Percentiles rank a stretch among this genome's conserved stretches.
These are phyloP conservation scores for Coemansia sp. DNA, from an alignment of 371 early-diverging fungal species.

Conservation along the genomic window DNA sequence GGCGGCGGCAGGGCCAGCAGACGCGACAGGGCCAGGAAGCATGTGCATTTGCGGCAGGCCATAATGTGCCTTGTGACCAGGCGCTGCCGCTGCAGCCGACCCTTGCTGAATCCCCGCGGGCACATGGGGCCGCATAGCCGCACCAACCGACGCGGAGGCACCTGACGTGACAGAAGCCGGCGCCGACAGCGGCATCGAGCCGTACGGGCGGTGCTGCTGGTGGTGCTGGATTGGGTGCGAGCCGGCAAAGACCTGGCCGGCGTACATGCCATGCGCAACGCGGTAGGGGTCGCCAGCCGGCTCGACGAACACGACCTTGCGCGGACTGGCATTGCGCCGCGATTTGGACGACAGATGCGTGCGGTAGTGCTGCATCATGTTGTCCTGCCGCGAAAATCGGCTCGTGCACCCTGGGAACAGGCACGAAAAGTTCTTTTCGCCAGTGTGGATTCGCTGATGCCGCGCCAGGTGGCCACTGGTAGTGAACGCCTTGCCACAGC, in stretches of 20 bases:
- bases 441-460: slow-evolving; percentile 78
- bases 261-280: slow-evolving; percentile 21
- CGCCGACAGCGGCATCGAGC: slow-evolving; percentile 17
- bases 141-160: slow-evolving; percentile 1
- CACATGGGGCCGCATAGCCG: slow-evolving; percentile 7
- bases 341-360: slow-evolving; percentile 77
- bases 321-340: slow-evolving; percentile 54
- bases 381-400: slow-evolving; percentile 83
- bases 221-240: slow-evolving; percentile 2
- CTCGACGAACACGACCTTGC: slow-evolving; percentile 45
- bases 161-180: slow-evolving; percentile 7
- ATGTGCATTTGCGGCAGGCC: slow-evolving; percentile 31
- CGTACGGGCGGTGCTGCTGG: slow-evolving; percentile 15
- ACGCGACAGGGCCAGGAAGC: slow-evolving; percentile 17
- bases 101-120: slow-evolving; percentile 7
- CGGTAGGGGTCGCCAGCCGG: slow-evolving; percentile 21
- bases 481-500: slow-evolving; percentile 48
- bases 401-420: slow-evolving; percentile 58
- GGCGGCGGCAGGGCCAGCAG: slow-evolving; percentile 4
- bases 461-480: slow-evolving; percentile 82
- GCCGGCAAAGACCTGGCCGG: slow-evolving; percentile 9
- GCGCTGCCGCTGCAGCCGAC: slow-evolving; percentile 9
- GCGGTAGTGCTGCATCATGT: slow-evolving; percentile 88
- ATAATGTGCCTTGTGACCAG: slow-evolving; percentile 13
- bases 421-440: slow-evolving; percentile 3